Percentiles rank a stretch among this genome's conserved stretches.
phyloP scores from a whole-genome alignment of 768 basidiomycete species.

The Leccinum boreale region DNA sequence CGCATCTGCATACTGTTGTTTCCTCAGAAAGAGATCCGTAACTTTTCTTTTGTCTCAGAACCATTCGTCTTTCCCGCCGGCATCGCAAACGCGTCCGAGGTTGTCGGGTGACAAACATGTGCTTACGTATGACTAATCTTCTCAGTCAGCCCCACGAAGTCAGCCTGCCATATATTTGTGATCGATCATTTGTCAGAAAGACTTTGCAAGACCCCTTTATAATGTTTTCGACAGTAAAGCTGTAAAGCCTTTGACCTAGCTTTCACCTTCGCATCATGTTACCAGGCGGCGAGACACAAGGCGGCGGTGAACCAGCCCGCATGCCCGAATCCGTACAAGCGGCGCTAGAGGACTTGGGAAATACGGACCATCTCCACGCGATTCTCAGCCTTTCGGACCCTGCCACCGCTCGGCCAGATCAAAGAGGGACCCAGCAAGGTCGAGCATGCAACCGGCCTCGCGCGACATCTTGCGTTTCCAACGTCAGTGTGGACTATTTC shows the following conservation, averaged over 20 bases:
- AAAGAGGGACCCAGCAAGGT: background rate
- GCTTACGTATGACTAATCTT: slow-evolving; percentile 8
- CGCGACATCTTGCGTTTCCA: slow-evolving; percentile 21
- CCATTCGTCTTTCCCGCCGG: background rate
- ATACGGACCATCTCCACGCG: slow-evolving; percentile 14
- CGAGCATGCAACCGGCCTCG: background rate
- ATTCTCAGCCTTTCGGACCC: slow-evolving; percentile 7
- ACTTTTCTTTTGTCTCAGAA: background rate
- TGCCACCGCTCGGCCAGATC: background rate
- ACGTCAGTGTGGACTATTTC: slow-evolving; percentile 47
- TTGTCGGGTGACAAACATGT: background rate
- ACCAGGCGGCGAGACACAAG: background rate
- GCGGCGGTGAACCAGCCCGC: background rate
- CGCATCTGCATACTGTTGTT: background rate
- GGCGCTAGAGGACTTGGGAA: slow-evolving; percentile 6
- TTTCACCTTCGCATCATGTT: slow-evolving; percentile 8
- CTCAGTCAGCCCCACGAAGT: background rate
- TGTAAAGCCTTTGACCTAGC: no score
- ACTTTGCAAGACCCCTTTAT: slow-evolving; percentile 7
- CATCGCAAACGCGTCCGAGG: background rate
- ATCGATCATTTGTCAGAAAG: slow-evolving; percentile 16
- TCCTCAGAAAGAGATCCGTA: background rate
- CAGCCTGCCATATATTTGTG: background rate
- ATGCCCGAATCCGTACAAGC: slow-evolving; percentile 1
- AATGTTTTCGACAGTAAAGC: background rate